Percentiles rank a stretch among this genome's conserved stretches.
Evolutionary conservation across 768 basidiomycete species (phyloP).

Genomic region (Serendipita indica): DNA sequence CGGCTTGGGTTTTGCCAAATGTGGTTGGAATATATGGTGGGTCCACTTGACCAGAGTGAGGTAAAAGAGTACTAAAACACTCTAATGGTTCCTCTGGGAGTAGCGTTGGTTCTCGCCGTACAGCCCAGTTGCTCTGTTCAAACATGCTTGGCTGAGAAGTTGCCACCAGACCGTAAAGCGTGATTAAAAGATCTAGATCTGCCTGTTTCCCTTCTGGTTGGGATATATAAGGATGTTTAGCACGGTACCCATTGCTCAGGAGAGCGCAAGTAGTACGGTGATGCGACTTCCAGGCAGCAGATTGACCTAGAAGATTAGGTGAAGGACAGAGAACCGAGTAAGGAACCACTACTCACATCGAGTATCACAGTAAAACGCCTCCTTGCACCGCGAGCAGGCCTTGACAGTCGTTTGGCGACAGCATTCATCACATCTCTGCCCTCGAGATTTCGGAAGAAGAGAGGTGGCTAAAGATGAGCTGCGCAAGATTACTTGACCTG

Average conservation of each 20-base stretch:
- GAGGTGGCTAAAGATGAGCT: constrained; percentile 32
- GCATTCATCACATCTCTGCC: constrained; percentile 53
- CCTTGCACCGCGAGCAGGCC: constrained; percentile 47
- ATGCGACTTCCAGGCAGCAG: constrained; percentile 45
- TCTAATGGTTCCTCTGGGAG: constrained; percentile 16
- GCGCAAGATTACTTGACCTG: constrained; percentile 38
- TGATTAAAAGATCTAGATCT: background rate
- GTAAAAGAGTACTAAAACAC: constrained; percentile 11
- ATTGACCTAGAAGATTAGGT: constrained; percentile 38
- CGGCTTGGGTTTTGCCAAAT: background rate
- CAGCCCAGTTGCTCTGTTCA: background rate
- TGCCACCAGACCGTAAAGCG: background rate
- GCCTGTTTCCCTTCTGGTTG: background rate
- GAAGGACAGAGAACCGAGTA: background rate
- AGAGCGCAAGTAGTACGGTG: constrained; percentile 52
- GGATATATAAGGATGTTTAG: background rate
- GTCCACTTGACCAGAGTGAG: background rate
- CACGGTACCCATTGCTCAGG: background rate
- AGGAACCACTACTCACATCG: constrained; percentile 32
- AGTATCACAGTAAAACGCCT: constrained; percentile 58
- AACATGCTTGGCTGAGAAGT: background rate
- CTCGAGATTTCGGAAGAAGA: constrained; percentile 43
- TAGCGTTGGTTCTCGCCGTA: constrained; percentile 5
- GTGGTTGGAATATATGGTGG: constrained; percentile 6
- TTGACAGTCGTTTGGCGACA: constrained; percentile 23